A percentile compares a stretch with the other conserved stretches of the same genome.
These are phyloP conservation scores for Lactifluus hygrophoroides DNA, from an alignment of 768 basidiomycete genomes.

Conservation along the genomic window DNA sequence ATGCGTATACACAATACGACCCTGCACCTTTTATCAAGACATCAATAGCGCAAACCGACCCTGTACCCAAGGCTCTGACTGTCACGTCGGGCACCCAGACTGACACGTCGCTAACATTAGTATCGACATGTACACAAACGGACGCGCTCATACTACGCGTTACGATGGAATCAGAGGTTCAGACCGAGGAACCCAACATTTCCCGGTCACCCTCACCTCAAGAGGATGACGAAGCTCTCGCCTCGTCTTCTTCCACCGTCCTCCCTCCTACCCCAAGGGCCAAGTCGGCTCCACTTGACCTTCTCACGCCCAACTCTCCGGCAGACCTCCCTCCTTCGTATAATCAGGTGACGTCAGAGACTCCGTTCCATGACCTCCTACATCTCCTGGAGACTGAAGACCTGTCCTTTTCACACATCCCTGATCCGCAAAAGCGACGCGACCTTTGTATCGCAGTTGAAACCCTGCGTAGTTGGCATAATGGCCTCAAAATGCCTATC, in stretches of 20 bases:
- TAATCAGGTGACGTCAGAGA: constrained; percentile 40
- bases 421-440: constrained; percentile 17
- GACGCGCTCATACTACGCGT: constrained; percentile 23
- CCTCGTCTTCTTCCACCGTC: constrained; percentile 67
- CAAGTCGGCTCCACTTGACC: constrained; percentile 17
- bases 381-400: constrained; percentile 15
- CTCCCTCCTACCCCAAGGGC: constrained; percentile 63
- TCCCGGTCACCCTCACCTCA: constrained; percentile 41
- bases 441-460: constrained; percentile 48
- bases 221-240: constrained; percentile 44
- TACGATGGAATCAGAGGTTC: constrained; percentile 49
- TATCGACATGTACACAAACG: constrained; percentile 23
- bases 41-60: constrained; percentile 52
- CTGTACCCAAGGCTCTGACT: constrained; percentile 40
- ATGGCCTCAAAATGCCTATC: constrained; percentile 41
- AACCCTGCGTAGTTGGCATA: constrained; percentile 63
- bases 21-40: constrained; percentile 40
- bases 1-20: constrained; percentile 67
- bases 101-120: constrained; percentile 20
- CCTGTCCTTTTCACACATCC: constrained; percentile 17
- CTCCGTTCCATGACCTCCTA: constrained; percentile 22
- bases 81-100: constrained; percentile 47
- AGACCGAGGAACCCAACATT: constrained; percentile 44
- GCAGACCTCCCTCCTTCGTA: constrained; percentile 70
- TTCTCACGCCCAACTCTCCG: constrained; percentile 14